A percentile compares a stretch with the other conserved stretches of the same genome.
Evolutionary conservation across 2,329 filamentous ascomycete genomes (phyloP).

Genomic region (Colletotrichum sp.): DNA sequence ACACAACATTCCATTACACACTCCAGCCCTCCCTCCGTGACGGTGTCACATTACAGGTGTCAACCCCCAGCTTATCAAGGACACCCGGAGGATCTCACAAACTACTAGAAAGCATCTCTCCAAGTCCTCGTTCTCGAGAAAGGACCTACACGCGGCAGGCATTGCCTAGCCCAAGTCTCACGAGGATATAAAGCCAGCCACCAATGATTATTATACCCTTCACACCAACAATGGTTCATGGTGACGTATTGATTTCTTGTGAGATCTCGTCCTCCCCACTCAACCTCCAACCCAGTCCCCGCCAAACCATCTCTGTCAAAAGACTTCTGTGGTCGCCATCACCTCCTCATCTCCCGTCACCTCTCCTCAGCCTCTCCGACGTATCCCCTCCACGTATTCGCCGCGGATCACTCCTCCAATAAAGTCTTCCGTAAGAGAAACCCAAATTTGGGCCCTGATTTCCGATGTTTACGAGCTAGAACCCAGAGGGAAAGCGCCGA

Average conservation of each 20-base stretch:
- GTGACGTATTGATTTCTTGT: background rate
- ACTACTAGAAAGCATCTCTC: fast-evolving
- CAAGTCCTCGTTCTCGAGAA: background rate
- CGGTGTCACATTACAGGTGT: background rate
- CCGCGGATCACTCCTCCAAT: too few species aligned
- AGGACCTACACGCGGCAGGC: fast-evolving
- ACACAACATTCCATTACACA: fast-evolving
- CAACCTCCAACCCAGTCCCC: fast-evolving
- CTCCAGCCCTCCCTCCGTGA: background rate
- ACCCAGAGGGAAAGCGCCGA: too few species aligned
- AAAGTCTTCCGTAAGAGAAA: too few species aligned
- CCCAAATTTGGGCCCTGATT: too few species aligned
- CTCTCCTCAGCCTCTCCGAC: fast-evolving
- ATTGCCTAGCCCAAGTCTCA: fast-evolving
- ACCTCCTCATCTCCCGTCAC: fast-evolving
- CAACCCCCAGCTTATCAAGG: background rate
- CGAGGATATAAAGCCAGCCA: background rate
- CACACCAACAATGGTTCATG: background rate
- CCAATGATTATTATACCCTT: fast-evolving
- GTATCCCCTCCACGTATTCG: background rate
- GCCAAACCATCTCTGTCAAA: fast-evolving
- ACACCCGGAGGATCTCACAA: background rate
- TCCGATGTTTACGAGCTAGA: too few species aligned
- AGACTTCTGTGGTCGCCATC: fast-evolving
- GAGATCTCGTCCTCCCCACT: background rate